Conservation (phyloP, 2,329 filamentous ascomycete species). For the Lachnum nothofagi region DNA sequence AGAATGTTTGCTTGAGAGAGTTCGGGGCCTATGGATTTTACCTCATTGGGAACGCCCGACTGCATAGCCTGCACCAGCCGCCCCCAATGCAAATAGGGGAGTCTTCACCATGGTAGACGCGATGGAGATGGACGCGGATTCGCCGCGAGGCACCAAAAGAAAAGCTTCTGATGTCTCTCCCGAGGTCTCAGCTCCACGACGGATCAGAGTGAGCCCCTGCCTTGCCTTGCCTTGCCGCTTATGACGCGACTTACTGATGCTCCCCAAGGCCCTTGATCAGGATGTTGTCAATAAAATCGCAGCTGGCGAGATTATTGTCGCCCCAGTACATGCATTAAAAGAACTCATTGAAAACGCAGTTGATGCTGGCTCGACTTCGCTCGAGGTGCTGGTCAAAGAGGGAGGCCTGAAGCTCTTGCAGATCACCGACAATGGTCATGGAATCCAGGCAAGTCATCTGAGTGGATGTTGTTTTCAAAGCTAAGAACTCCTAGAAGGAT, state of each 20-base stretch:
- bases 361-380: slow-evolving; percentile 86
- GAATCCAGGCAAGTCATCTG: slow-evolving; percentile 68
- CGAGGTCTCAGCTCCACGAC: slow-evolving; percentile 40
- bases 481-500: slow-evolving; percentile 58
- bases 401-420: slow-evolving; percentile 92
- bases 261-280: slow-evolving; percentile 71
- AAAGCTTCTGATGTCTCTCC: slow-evolving; percentile 42
- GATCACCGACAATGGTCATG: slow-evolving; percentile 94
- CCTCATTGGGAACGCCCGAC: no score
- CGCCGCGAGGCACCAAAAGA: slow-evolving; percentile 39
- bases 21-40: no score
- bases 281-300: slow-evolving; percentile 98
- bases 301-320: slow-evolving; percentile 95
- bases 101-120: slow-evolving; percentile 27
- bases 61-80: no score
- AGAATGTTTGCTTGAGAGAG: no score
- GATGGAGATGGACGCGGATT: slow-evolving; percentile 40
- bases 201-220: slow-evolving; percentile 39
- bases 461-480: neutral
- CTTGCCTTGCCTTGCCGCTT: neutral
- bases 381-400: slow-evolving; percentile 91
- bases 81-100: no score
- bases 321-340: slow-evolving; percentile 91
- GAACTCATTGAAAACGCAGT: slow-evolving; percentile 96
- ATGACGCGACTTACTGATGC: slow-evolving; percentile 23